Evolutionary conservation across 225 moss, liverwort and hornwort species (phyloP), one percentile per base, ranked within the genome.

Genomic region (Asterella californica): DNA sequence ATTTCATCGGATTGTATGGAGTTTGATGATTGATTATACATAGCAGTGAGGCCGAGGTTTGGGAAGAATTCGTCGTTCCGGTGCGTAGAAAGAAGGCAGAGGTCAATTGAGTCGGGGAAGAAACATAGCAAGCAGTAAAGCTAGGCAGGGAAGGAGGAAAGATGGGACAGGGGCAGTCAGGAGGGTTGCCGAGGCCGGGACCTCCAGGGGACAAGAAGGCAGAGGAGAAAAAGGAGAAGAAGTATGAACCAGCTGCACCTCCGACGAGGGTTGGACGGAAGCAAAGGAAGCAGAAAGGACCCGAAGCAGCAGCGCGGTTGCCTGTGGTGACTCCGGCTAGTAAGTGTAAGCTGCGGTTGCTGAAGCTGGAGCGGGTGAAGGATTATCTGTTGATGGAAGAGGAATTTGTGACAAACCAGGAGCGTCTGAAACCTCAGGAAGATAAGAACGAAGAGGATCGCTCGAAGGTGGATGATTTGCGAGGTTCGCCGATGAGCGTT

Each of bases 111-210:
- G 29, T 62, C 25, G 22, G 10, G 11, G 42, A 22, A 70, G 70
- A 12, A 14, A 45, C 24, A 70, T 29, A 74, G 53, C 29, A 59
- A 29, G 48, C 25, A 53, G 52, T 29, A 29, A 19, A 54, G 27
- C 27, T 9, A 52, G 50, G 50, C 7, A 17, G 33, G 29, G 19
- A n/a, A 30, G 50, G 74, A 55, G 55, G 60, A 38, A 52, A 69
- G 32, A 99, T 99, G 97, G 97, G 97, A 80, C 94, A 99, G 91
- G 92, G 94, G 24, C 97, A 95, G 84, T 97, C 97, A n/a, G 97
- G 95, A 76, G 93, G 91, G 68, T 79, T 90, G 84, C 93, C 91
- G 83, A 89, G 86, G 74, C 92, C 84, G 65, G 95, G 95, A 24
- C 89, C 91, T 45, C 90, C 91, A 1, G 95, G 95, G 61, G 97